Base-by-base conservation (phyloP, 2,329 filamentous ascomycete species). In the Alternaria brassicae region DNA sequence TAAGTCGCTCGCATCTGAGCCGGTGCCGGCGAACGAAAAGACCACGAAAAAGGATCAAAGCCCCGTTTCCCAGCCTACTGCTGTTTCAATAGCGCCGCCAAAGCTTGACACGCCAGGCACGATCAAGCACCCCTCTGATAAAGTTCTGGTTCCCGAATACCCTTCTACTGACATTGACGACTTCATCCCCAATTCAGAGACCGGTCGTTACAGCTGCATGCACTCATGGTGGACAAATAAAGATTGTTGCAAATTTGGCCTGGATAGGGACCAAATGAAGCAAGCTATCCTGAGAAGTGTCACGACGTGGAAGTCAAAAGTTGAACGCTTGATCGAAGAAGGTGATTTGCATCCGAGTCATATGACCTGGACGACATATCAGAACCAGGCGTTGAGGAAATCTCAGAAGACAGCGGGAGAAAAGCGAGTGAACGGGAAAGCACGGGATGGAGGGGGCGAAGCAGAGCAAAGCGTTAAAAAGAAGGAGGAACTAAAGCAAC, bases 191-290 rank as follows among this genome's bases (percentile, higher is more conserved):
- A 25, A 28, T 19, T 4, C 12, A 13, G 21, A 21, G 1, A 48
- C 44, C 2, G 44, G 45, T 1, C 28, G 13, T 7, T 56, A 56
- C 37, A 32, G 37, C 8, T 56, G 53, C 37, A 39, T 39, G 10
- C 53, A 56, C 15, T 5, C 4, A 0, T 41, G 0, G 2, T 37
- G 25, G 0, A 50, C 36, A 2, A 34, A 10, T 4, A n/a, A 4
- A 10, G 1, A 5, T 7, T 56, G 53, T 27, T 50, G 52, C 17
- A 37, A n/a, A 7, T 13, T 12, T 2, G 52, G 52, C 3, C 25
- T 54, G 3, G 23, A 12, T 1, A 7, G 13, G 5, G 2, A 1
- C 1, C 1, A 10, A 25, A 48, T 47, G 34, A 27, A 19, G 7
- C 6, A 25, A 6, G 47, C 42, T 2, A 47, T 54, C 12, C 7